Conservation (phyloP, 345 rosid species). For the Raphanus sativus region DNA sequence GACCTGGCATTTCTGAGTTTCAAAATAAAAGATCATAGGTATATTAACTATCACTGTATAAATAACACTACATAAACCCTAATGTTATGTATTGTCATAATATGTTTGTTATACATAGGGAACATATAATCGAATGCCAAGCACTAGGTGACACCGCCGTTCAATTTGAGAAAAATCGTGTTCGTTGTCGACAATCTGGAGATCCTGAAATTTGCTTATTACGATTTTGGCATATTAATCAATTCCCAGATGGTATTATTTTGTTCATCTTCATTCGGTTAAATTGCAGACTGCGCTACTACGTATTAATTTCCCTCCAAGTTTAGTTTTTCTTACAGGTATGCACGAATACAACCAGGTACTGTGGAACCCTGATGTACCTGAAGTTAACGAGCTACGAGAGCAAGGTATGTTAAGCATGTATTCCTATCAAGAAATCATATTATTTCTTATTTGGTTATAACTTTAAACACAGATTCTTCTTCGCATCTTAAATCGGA, state of each 20-base stretch:
- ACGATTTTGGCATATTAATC: neutral
- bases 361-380: neutral
- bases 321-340: neutral
- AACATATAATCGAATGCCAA: neutral
- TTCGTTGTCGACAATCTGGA: neutral
- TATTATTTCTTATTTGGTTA: too few relatives aligned
- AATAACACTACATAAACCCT: too few relatives aligned
- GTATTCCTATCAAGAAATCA: too few relatives aligned
- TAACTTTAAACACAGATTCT: too few relatives aligned
- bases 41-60: too few relatives aligned
- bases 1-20: neutral
- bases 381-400: too few relatives aligned
- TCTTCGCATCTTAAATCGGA: too few relatives aligned
- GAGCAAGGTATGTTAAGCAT: too few relatives aligned
- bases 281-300: neutral
- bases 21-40: neutral
- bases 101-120: neutral
- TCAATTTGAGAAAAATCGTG: neutral
- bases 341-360: neutral
- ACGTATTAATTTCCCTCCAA: neutral
- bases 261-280: neutral
- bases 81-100: neutral
- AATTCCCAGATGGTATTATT: neutral
- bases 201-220: neutral
- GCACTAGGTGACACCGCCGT: neutral